Percentiles rank a stretch among this genome's conserved stretches.
phyloP scores from a whole-genome alignment of 2,329 filamentous ascomycete species.

The Colletotrichum liaoningense region DNA sequence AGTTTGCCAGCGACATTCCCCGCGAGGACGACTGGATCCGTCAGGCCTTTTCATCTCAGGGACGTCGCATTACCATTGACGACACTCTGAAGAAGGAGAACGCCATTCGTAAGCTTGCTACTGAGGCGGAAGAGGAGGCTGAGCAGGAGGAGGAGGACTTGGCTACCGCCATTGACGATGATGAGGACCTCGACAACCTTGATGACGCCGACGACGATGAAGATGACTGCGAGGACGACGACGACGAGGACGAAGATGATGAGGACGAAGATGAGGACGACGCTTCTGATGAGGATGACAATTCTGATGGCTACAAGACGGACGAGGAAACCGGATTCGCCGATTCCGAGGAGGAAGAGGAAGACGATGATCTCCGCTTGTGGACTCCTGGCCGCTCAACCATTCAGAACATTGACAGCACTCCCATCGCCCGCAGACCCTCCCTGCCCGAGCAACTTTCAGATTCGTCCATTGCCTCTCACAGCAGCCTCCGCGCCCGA shows the following conservation, averaged over 20 bases:
- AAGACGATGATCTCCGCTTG: slow-evolving; percentile 73
- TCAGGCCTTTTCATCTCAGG: slow-evolving; percentile 72
- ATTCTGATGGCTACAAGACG: slow-evolving; percentile 79
- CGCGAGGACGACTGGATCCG: slow-evolving; percentile 92
- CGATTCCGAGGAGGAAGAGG: slow-evolving; percentile 74
- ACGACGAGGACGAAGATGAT: slow-evolving; percentile 64
- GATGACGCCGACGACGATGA: slow-evolving; percentile 63
- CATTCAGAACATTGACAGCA: slow-evolving; percentile 50
- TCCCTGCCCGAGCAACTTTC: slow-evolving; percentile 61
- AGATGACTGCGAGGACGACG: slow-evolving; percentile 63
- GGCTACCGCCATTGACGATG: slow-evolving; percentile 52
- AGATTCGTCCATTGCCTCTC: slow-evolving; percentile 70
- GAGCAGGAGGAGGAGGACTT: slow-evolving; percentile 78
- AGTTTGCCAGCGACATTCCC: slow-evolving; percentile 86
- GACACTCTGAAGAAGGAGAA: slow-evolving; percentile 94
- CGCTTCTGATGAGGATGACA: slow-evolving; percentile 65
- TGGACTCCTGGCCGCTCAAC: slow-evolving; percentile 63
- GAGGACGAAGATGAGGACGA: slow-evolving; percentile 62
- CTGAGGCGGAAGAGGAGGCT: slow-evolving; percentile 92
- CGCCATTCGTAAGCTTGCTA: slow-evolving; percentile 83
- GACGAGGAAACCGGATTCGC: slow-evolving; percentile 77
- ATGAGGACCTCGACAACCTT: slow-evolving; percentile 60
- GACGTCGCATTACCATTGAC: slow-evolving; percentile 83
- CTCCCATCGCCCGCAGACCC: slow-evolving; percentile 52
- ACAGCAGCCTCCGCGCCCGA: slow-evolving; percentile 46